Base-by-base conservation (phyloP, 1,284 basidiomycete species). In the Trametes sp. region DNA sequence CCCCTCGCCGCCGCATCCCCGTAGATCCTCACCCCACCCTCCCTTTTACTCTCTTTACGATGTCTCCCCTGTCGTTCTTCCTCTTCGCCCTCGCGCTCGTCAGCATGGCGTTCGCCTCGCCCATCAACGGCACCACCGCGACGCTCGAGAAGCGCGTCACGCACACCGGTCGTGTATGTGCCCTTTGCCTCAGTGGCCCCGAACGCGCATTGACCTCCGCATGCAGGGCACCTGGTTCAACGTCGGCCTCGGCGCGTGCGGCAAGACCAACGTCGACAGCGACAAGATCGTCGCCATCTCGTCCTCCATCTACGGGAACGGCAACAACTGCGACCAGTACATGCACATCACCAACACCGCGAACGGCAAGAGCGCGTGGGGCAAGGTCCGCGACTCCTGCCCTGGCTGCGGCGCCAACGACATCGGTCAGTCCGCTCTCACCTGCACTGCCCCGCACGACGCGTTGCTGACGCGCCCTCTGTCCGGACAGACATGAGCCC, bases 141-240 rank as follows among this genome's bases (percentile, higher is more conserved):
- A 58, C 58, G 35, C 76, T 87, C 45, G 80, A 82, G 64, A 85
- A 82, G 73, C 82, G 87, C 52, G 63, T 76, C 50, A 77, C 79
- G 6, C 82, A 80, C 69, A 69, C 62, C 21, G 86, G 87, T 44
- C 74, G 75, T 67, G 87, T 87, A 69, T 68, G 83, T 76, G 38
- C 5, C 46, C 65, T 67, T 29, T 42, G 31, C 54, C 57, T 41
- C 35, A 45, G 28, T 14, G 13, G 56, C 49, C 45, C 44, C 23
- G 28, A 10, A n/a, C 54, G 21, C 35, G 50, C 50, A 38, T 63
- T 64, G 29, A 61, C 36, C 46, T 54, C 31, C 50, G 58, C 52
- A 26, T 38, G 50, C 55, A 82, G 78, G 80, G 80, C 26, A 81
- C 80, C 42, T 82, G 75, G 73, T 82, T 77, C 65, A 57, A 76